Evolutionary conservation across 2,329 filamentous ascomycete species (phyloP).

Genomic region (Pseudocercospora ulei): DNA sequence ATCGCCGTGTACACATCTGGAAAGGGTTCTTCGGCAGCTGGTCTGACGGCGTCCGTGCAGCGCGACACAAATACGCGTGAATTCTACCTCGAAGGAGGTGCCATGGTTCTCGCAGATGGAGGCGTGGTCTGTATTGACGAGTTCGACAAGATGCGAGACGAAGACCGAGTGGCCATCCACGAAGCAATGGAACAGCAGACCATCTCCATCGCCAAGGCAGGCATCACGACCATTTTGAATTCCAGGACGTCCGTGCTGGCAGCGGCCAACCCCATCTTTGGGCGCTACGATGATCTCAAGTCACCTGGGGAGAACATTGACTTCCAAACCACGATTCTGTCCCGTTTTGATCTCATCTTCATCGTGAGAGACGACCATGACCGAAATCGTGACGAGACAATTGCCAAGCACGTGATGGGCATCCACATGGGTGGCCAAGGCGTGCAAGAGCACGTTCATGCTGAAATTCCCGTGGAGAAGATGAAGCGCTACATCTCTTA

Average conservation of each 20-base stretch:
- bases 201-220: slow-evolving; percentile 96
- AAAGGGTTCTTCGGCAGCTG: slow-evolving; percentile 92
- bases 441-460: slow-evolving; percentile 75
- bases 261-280: slow-evolving; percentile 94
- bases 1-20: slow-evolving; percentile 98
- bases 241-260: slow-evolving; percentile 89
- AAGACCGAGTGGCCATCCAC: slow-evolving; percentile 94
- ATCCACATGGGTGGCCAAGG: slow-evolving; percentile 89
- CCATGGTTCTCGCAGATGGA: slow-evolving; percentile 94
- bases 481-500: slow-evolving; percentile 97
- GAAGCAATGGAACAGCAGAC: slow-evolving; percentile 99
- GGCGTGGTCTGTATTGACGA: slow-evolving; percentile 98
- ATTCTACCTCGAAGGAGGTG: slow-evolving; percentile 95
- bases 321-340: slow-evolving; percentile 96
- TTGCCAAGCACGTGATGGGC: slow-evolving; percentile 93
- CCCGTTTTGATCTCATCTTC: slow-evolving; percentile 99
- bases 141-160: slow-evolving; percentile 99
- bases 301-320: slow-evolving; percentile 97
- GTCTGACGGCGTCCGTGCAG: slow-evolving; percentile 94
- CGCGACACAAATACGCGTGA: slow-evolving; percentile 84
- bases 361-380: slow-evolving; percentile 95
- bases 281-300: slow-evolving; percentile 95
- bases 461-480: slow-evolving; percentile 87
- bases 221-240: slow-evolving; percentile 96
- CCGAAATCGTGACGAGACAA: slow-evolving; percentile 76